These are phyloP conservation scores for Melanogaster broomeanus DNA, from an alignment of 768 basidiomycete species.

Conservation along the genomic window DNA sequence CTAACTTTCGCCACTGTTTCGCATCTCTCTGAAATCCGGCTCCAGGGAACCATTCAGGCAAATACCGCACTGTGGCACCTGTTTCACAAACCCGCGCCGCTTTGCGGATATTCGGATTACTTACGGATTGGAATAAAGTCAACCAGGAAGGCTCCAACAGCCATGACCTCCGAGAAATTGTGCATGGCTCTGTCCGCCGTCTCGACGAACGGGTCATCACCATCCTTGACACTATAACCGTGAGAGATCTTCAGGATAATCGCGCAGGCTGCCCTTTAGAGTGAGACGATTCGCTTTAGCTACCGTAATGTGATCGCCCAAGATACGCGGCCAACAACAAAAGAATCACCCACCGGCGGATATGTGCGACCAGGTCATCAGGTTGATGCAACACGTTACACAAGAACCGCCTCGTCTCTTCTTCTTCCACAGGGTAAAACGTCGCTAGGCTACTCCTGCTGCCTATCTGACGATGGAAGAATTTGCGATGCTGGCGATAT, in stretches of 20 bases:
- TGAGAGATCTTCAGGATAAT: conserved; percentile 37
- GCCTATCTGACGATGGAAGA: conserved; percentile 6
- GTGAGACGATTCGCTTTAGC: background rate
- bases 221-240: conserved; percentile 33
- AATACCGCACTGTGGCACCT: conserved; percentile 27
- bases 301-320: too few species aligned
- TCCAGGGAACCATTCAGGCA: conserved; percentile 35
- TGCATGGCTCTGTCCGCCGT: conserved; percentile 25
- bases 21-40: conserved; percentile 28
- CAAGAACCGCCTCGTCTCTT: conserved; percentile 2
- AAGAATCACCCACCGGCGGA: conserved; percentile 1
- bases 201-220: conserved; percentile 34
- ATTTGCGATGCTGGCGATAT: conserved; percentile 5
- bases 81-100: too few species aligned
- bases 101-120: too few species aligned
- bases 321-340: background rate
- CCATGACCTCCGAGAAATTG: conserved; percentile 4
- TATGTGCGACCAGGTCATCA: conserved; percentile 3
- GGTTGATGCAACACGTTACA: conserved; percentile 1
- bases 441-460: conserved; percentile 5
- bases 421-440: conserved; percentile 5
- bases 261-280: conserved; percentile 36
- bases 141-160: conserved; percentile 10
- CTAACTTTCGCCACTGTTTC: conserved; percentile 11
- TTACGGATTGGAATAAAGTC: conserved; percentile 11